Base-by-base conservation (phyloP, 345 rosid genomes). In the Iberis pinnata region DNA sequence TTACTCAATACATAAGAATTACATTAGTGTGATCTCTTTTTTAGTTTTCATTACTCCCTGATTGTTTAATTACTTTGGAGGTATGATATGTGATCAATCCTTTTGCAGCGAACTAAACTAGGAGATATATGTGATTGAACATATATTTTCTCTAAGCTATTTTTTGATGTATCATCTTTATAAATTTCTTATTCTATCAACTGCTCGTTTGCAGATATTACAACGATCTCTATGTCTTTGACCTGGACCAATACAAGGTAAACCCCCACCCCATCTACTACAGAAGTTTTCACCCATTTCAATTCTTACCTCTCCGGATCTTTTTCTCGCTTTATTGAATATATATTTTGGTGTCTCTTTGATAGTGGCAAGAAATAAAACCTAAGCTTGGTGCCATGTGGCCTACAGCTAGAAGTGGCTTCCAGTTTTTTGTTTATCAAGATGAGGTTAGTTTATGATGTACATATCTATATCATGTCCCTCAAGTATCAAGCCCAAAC, bases 301-400 rank as follows among this genome's bases (percentile, higher is more conserved):
- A 49, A 14, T 24, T 31, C n/a, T 11, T 61, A 54, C 16, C 16
- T 36, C 38, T 5, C 36, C 0, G 4, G 7, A 37, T 12, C 40
- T 42, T 8, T 51, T 36, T 49, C 43, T 7, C 8, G 18, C 45
- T 24, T 47, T 19, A n/a, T 49, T 68, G 53, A 78, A 56, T 44
- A 10, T 59, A 20, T 13, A 45, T 49, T 46, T 45, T 26, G 49
- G 18, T 68, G 63, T 46, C 47, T 43, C 50, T 57, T 46, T 80
- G 65, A 46, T 53, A 84, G 98, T 90, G 96, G 98, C 95, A 87
- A 86, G 98, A 90, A 78, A 76, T 90, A 68, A 90, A 90, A 65
- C 92, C 95, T 25, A 79, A 74, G 71, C 96, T 82, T 64, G 96
- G 96, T 35, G 77, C 88, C 37, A 70, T 87, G 84, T 90, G 98